Evolutionary conservation across 2,329 filamentous ascomycete genomes (phyloP).

Genomic region (Colletotrichum trifolii): DNA sequence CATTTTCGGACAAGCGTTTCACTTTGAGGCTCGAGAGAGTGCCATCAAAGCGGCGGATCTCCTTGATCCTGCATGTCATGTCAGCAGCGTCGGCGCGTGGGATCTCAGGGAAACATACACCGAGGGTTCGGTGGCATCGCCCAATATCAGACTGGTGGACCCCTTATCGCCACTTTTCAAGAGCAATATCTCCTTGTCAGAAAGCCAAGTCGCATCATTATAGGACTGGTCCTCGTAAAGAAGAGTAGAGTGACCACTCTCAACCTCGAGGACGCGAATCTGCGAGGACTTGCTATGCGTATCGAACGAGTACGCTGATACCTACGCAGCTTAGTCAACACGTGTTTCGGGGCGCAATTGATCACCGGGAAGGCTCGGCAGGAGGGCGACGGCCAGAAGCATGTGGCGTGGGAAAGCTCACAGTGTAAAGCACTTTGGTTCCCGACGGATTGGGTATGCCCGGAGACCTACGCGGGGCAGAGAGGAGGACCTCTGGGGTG

Average conservation of each 20-base stretch:
- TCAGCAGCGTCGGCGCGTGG: slow-evolving; percentile 14
- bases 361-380: neutral
- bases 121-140: slow-evolving; percentile 48
- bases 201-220: slow-evolving; percentile 81
- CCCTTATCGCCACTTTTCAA: slow-evolving; percentile 63
- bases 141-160: slow-evolving; percentile 58
- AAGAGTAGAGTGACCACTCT: slow-evolving; percentile 71
- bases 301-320: slow-evolving; percentile 84
- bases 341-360: neutral
- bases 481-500: slow-evolving; percentile 81
- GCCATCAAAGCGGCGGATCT: slow-evolving; percentile 62
- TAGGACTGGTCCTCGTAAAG: slow-evolving; percentile 74
- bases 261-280: slow-evolving; percentile 77
- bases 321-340: slow-evolving; percentile 54
- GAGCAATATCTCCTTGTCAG: slow-evolving; percentile 70
- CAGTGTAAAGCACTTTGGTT: slow-evolving; percentile 71
- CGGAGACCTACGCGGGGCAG: slow-evolving; percentile 77
- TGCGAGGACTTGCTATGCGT: slow-evolving; percentile 76
- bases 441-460: slow-evolving; percentile 77
- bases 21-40: slow-evolving; percentile 69
- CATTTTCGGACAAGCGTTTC: slow-evolving; percentile 60
- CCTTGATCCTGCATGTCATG: slow-evolving; percentile 41
- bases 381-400: neutral
- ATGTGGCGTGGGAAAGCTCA: slow-evolving; percentile 44
- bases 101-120: slow-evolving; percentile 48